Evolutionary conservation across 2,329 filamentous ascomycete species (phyloP), one percentile per base, ranked within the genome.

Genomic region (Metarhizium guizhouense): DNA sequence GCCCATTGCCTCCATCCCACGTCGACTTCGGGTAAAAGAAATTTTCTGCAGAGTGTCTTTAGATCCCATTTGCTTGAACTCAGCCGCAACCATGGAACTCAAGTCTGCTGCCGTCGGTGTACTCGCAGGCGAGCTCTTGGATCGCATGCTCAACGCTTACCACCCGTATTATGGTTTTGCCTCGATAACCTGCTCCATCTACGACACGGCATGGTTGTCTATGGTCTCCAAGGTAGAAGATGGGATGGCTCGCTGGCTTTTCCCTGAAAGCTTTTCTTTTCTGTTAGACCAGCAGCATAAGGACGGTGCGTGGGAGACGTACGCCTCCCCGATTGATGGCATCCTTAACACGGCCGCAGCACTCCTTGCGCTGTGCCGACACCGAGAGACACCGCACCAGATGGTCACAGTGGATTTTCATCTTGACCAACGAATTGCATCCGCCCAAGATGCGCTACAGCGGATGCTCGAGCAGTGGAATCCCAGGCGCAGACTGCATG

Each of bases 341-440:
- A 62, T 62, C 43, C 42, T 62, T 20, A 57, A 60, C 47, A 62
- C 60, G 14, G 50, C 55, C 10, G 57, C 52, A 2, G n/a, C 58
- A 6, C 30, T 62, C 6, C 53, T 62, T 16, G 53, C 59, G 20
- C 51, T 61, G 20, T 29, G 47, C n/a, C 53, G 50, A 1, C 58
- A 60, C 34, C 47, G 50, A 4, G 13, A 30, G 16, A 29, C 56
- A 16, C 52, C 53, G 2, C 53, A 54, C 6, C 52, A 57, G 13
- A 38, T 57, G 48, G 8, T 4, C 8, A 30, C 16, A 25, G 36
- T 50, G 36, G 51, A 53, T 20, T 25, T 20, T 6, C 6, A 47
- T 29, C 6, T 47, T n/a, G 8, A 53, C 3, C 7, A 40, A 30
- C 51, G 52, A 30, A 54, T 59, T 34, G 4, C 40, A 16, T 54